These are phyloP conservation scores for Fusarium protoensiforme DNA, from an alignment of 2,329 filamentous ascomycete species.

Conservation along the genomic window DNA sequence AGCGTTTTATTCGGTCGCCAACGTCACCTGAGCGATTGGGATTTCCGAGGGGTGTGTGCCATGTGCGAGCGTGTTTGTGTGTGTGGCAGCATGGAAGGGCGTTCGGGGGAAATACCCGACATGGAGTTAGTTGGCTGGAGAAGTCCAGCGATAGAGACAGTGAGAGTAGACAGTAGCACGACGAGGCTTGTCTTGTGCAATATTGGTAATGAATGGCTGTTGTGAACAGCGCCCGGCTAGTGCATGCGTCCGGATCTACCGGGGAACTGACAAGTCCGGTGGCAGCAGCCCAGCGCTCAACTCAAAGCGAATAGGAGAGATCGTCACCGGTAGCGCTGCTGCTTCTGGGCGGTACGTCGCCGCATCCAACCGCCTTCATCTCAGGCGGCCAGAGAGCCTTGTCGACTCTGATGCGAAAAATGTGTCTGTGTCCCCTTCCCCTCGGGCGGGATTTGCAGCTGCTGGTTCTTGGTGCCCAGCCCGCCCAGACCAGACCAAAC, in stretches of 20 bases:
- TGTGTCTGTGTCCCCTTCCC: neutral
- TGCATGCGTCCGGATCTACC: conserved; percentile 19
- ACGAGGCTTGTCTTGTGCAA: neutral
- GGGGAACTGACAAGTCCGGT: conserved; percentile 23
- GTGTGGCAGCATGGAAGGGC: neutral
- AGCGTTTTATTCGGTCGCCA: conserved; percentile 43
- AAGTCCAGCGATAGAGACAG: neutral
- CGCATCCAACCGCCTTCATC: neutral
- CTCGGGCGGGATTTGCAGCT: neutral
- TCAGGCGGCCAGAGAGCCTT: conserved; percentile 1
- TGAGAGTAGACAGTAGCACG: neutral
- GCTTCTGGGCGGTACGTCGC: neutral
- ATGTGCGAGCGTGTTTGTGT: neutral
- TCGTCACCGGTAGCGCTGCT: conserved; percentile 3
- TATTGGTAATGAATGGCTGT: neutral
- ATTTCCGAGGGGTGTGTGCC: conserved; percentile 9
- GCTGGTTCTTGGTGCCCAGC: conserved; percentile 3
- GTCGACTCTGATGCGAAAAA: neutral
- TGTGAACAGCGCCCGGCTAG: neutral
- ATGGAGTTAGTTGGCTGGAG: neutral
- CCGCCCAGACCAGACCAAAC: neutral
- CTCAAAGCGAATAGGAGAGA: conserved; percentile 19
- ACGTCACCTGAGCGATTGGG: conserved; percentile 44
- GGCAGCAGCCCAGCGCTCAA: neutral
- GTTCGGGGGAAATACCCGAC: neutral